Conservation (phyloP, 352 stramenopile genomes). For the Plasmopara viticola region DNA sequence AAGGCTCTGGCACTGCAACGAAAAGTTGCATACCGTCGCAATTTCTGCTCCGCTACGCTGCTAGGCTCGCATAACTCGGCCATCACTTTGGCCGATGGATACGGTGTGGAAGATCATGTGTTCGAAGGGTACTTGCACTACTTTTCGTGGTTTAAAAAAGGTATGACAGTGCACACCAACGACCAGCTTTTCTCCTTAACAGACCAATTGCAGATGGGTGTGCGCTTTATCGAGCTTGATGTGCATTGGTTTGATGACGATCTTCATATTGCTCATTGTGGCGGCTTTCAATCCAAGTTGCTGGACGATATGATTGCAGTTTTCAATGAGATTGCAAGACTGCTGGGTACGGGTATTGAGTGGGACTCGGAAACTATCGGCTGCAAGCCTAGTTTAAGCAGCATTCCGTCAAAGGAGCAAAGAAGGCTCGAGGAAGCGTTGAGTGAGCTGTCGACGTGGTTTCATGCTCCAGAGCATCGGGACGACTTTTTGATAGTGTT, state of each 20-base stretch:
- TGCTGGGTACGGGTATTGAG: constrained; percentile 39
- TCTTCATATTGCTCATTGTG: constrained; percentile 76
- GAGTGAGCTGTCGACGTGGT: constrained; percentile 51
- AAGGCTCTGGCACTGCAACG: constrained; percentile 60
- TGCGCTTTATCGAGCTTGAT: constrained; percentile 74
- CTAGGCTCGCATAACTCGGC: constrained; percentile 71
- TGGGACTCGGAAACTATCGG: constrained; percentile 61
- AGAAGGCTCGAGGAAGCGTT: constrained; percentile 45
- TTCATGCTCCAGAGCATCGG: constrained; percentile 46
- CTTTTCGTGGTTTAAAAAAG: constrained; percentile 46
- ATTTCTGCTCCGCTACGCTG: constrained; percentile 66
- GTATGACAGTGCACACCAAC: constrained; percentile 59
- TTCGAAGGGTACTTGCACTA: constrained; percentile 55
- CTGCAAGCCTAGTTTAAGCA: constrained; percentile 72
- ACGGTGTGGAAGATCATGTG: constrained; percentile 72
- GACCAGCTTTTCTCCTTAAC: constrained; percentile 71
- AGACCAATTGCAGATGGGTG: constrained; percentile 73
- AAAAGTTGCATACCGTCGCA: constrained; percentile 58
- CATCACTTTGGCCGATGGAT: constrained; percentile 60
- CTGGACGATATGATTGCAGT: constrained; percentile 54
- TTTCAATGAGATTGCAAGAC: constrained; percentile 46
- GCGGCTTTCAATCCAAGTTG: constrained; percentile 46
- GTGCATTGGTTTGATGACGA: constrained; percentile 68
- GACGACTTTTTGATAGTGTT: constrained; percentile 77
- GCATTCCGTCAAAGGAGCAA: constrained; percentile 64